These are phyloP conservation scores for Xylaria sp. DNA, from an alignment of 2,329 filamentous ascomycete genomes.

Conservation along the genomic window DNA sequence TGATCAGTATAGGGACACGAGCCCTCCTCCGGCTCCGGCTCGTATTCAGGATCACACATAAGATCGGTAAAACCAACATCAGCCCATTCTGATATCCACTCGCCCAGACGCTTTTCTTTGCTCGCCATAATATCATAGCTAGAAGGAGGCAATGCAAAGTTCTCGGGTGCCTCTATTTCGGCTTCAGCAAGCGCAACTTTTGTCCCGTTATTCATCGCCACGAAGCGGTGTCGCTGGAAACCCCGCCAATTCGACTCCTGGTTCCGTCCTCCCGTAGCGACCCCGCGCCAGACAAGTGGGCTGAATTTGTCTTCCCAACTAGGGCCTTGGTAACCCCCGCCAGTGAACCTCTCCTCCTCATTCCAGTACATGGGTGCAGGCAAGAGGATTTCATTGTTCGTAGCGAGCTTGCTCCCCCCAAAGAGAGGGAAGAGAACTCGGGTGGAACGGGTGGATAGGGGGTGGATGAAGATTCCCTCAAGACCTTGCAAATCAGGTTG, in stretches of 20 bases:
- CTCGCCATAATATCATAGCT: conserved; percentile 62
- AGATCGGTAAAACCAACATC: conserved; percentile 66
- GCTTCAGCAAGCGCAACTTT: conserved; percentile 63
- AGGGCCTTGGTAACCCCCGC: conserved; percentile 63
- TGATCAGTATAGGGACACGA: conserved; percentile 62
- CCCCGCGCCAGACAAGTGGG: conserved; percentile 71
- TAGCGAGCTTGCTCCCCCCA: conserved; percentile 73
- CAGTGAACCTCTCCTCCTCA: conserved; percentile 71
- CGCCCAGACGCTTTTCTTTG: conserved; percentile 56
- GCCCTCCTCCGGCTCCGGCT: conserved; percentile 51
- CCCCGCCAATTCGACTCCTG: conserved; percentile 72
- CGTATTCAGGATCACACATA: conserved; percentile 56
- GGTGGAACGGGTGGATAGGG: conserved; percentile 66
- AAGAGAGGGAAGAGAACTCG: conserved; percentile 73
- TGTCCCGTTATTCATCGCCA: conserved; percentile 77
- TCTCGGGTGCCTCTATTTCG: conserved; percentile 56
- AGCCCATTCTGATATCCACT: conserved; percentile 63
- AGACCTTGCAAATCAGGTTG: conserved; percentile 72
- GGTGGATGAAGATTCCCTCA: conserved; percentile 73
- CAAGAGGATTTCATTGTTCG: conserved; percentile 77
- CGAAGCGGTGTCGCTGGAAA: conserved; percentile 80
- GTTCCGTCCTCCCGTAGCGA: conserved; percentile 73
- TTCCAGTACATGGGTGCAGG: conserved; percentile 77
- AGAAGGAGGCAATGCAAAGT: conserved; percentile 64
- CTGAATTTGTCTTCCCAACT: conserved; percentile 68